Conservation (phyloP, 495 filamentous ascomycete species). For the Podospora bellae-mahoneyi region DNA sequence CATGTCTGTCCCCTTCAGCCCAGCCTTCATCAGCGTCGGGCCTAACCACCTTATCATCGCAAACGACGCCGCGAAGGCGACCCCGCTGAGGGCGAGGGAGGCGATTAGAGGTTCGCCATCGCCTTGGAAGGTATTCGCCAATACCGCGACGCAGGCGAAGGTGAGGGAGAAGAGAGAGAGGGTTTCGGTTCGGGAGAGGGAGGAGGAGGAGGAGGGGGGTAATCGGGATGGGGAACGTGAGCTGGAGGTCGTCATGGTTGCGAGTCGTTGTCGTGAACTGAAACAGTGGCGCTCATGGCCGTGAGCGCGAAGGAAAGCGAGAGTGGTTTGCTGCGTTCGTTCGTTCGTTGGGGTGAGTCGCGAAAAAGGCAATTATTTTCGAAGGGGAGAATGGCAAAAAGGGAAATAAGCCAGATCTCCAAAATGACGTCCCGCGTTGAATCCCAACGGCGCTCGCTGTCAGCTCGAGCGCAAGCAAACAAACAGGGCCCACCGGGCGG, state of each 20-base stretch:
- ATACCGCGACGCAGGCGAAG: conserved; percentile 65
- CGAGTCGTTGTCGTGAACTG: conserved; percentile 2
- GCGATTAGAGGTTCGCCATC: conserved; percentile 89
- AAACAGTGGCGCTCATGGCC: neutral
- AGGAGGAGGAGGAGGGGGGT: conserved; percentile 21
- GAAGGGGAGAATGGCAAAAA: neutral
- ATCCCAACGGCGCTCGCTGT: neutral
- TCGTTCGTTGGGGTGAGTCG: too few relatives aligned
- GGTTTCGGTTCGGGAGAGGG: conserved; percentile 65
- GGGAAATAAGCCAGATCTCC: conserved; percentile 22
- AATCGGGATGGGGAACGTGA: neutral
- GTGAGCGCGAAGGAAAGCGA: neutral
- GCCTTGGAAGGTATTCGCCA: conserved; percentile 71
- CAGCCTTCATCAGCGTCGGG: conserved; percentile 79
- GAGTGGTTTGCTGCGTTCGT: neutral
- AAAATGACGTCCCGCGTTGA: conserved; percentile 11
- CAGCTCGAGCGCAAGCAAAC: neutral
- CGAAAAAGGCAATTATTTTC: neutral
- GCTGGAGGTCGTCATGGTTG: conserved; percentile 13
- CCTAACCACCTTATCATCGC: conserved; percentile 94
- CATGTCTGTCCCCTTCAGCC: conserved; percentile 88
- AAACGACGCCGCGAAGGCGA: conserved; percentile 76
- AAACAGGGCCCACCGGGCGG: neutral
- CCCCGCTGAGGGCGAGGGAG: conserved; percentile 77
- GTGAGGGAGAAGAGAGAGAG: conserved; percentile 66